These are phyloP conservation scores for Davidsoniella virescens DNA, from an alignment of 2,329 filamentous ascomycete species.

Conservation along the genomic window DNA sequence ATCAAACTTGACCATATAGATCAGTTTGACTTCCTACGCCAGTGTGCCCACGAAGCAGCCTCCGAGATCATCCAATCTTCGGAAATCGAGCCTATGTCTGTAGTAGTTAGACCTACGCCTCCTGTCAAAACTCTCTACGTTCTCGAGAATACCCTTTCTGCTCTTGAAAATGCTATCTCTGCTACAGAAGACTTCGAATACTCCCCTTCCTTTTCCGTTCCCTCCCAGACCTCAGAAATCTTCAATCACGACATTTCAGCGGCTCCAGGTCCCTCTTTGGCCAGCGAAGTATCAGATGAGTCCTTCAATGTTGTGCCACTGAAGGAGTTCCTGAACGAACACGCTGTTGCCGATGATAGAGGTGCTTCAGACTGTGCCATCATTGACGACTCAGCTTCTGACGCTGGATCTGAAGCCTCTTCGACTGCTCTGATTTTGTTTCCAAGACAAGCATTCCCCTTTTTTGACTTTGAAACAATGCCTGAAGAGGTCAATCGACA, in stretches of 20 bases:
- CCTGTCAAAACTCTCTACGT: neutral
- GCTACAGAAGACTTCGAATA: neutral
- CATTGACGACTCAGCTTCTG: conserved; percentile 9
- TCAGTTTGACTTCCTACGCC: neutral
- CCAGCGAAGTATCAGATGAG: neutral
- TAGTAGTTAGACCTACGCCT: neutral
- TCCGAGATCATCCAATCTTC: neutral
- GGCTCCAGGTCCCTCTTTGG: neutral
- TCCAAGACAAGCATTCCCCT: neutral
- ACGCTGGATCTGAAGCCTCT: conserved; percentile 5
- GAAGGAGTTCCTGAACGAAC: neutral
- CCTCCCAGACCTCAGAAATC: neutral
- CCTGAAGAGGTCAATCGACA: neutral
- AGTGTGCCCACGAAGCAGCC: neutral
- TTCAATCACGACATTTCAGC: neutral
- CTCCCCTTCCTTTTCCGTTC: neutral
- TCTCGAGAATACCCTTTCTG: neutral
- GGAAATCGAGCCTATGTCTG: neutral
- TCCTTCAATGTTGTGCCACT: conserved; percentile 6
- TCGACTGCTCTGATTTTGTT: conserved; percentile 11
- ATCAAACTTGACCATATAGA: no score
- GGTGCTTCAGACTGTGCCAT: conserved; percentile 5
- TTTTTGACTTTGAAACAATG: no score
- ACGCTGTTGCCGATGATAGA: neutral
- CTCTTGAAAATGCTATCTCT: neutral